These are phyloP conservation scores for Cucurbita ficifolia DNA, from an alignment of 306 rosid species.

Conservation along the genomic window DNA sequence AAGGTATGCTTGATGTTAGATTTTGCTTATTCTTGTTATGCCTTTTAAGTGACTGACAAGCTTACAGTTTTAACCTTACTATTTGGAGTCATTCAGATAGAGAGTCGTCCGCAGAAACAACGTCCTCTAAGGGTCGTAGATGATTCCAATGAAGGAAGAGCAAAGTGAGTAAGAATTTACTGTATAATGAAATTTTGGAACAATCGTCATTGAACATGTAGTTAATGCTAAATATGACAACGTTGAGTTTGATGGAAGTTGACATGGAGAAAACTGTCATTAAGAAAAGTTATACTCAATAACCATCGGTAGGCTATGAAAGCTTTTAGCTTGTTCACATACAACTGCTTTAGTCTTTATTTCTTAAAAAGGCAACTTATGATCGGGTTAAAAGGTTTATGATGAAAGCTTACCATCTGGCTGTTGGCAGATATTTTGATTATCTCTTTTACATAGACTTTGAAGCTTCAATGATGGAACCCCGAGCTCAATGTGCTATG, in stretches of 20 bases:
- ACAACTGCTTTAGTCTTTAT: not conserved
- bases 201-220: not conserved
- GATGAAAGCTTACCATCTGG: not conserved
- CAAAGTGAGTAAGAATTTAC: constrained; percentile 42
- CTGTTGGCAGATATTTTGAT: constrained; percentile 61
- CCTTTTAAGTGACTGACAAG: not conserved
- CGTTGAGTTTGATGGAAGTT: not conserved
- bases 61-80: not conserved
- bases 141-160: constrained; percentile 62
- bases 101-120: constrained; percentile 65
- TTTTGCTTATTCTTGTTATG: not conserved
- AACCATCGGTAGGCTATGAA: not conserved
- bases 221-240: not conserved
- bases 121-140: constrained; percentile 59
- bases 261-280: not conserved
- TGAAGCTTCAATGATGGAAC: constrained; percentile 87
- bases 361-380: not conserved
- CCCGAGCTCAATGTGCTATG: constrained; percentile 67
- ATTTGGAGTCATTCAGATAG: constrained; percentile 49
- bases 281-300: not conserved
- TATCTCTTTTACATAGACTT: constrained; percentile 76
- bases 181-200: constrained; percentile 7
- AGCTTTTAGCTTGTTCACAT: not conserved
- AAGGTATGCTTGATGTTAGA: constrained; percentile 32
- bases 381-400: not conserved